phyloP scores from a whole-genome alignment of 148 eudicot genomes.

The Polygonum aviculare region DNA sequence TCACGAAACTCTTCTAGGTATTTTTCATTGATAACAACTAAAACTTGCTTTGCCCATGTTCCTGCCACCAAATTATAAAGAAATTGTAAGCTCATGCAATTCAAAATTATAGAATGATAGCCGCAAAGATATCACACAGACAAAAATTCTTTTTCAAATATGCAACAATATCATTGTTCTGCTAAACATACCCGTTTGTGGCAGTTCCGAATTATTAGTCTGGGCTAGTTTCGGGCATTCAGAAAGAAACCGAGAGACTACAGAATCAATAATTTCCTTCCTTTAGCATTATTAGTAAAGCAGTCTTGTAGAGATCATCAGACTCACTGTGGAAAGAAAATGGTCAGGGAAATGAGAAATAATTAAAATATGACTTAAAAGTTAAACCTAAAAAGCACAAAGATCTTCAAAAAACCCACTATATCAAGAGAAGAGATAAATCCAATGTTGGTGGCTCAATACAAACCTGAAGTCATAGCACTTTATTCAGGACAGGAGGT shows the following conservation, averaged over 20 bases:
- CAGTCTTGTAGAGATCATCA: conserved; percentile 38
- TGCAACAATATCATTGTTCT: not conserved
- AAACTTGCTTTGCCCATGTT: conserved; percentile 41
- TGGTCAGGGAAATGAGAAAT: not conserved
- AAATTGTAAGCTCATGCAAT: too few species aligned
- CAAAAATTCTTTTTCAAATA: not conserved
- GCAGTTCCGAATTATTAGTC: conserved; percentile 24
- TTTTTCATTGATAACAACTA: conserved; percentile 36
- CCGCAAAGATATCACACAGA: not conserved
- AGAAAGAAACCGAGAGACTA: conserved; percentile 50
- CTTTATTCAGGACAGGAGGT: too few species aligned
- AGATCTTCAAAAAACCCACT: not conserved
- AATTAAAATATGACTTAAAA: not conserved
- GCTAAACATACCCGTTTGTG: conserved; percentile 35
- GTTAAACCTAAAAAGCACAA: not conserved
- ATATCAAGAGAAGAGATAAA: too few species aligned
- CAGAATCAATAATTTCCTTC: conserved; percentile 26
- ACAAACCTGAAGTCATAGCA: conserved; percentile 85
- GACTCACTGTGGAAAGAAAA: conserved; percentile 30
- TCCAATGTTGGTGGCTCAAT: too few species aligned
- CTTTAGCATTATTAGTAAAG: conserved; percentile 46
- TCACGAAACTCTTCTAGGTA: conserved; percentile 60
- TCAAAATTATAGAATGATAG: not conserved
- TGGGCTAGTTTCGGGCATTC: conserved; percentile 39
- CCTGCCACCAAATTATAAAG: too few species aligned